A percentile compares a stretch with the other conserved stretches of the same genome.
Evolutionary conservation across 192 early-diverging fungal species (phyloP).

Genomic region (Allomyces arbusculus): DNA sequence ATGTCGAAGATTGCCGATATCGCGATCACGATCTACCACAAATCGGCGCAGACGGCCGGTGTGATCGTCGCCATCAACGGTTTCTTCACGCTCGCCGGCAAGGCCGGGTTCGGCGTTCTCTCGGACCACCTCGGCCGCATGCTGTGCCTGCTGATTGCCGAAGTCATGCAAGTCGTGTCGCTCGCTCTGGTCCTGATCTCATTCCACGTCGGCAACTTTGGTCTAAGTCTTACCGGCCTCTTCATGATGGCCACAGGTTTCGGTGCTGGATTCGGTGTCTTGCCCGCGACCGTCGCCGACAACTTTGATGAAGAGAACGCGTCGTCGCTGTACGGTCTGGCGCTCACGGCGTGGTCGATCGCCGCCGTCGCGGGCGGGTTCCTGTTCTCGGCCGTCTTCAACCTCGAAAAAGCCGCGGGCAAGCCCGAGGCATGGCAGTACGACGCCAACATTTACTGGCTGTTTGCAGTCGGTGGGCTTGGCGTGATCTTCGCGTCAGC

Average conservation of each 20-base stretch:
- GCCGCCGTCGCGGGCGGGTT: conserved; percentile 53
- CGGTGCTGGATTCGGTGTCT: conserved; percentile 54
- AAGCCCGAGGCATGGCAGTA: too few species aligned
- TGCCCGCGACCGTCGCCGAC: conserved; percentile 53
- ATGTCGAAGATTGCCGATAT: conserved; percentile 33
- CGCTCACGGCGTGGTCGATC: conserved; percentile 55
- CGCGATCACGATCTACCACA: conserved; percentile 13
- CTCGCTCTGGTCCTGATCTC: conserved; percentile 31
- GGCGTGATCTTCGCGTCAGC: too few species aligned
- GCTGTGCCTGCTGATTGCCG: conserved; percentile 39
- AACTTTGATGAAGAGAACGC: conserved; percentile 66
- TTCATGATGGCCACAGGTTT: conserved; percentile 49
- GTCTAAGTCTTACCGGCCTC: conserved; percentile 34
- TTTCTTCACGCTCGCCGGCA: conserved; percentile 35
- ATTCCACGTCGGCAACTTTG: conserved; percentile 30
- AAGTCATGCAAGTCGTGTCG: conserved; percentile 33
- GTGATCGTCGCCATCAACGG: conserved; percentile 38
- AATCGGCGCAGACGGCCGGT: too few species aligned
- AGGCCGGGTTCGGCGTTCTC: conserved; percentile 28
- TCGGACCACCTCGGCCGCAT: conserved; percentile 44
- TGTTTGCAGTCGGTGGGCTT: too few species aligned
- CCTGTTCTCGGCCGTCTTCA: conserved; percentile 40
- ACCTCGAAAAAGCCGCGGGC: conserved; percentile 1
- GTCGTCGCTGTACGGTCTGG: conserved; percentile 49
- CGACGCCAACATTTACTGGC: too few species aligned